Conservation (phyloP, 2,329 filamentous ascomycete species). For the Chaetomiaceae sp. region DNA sequence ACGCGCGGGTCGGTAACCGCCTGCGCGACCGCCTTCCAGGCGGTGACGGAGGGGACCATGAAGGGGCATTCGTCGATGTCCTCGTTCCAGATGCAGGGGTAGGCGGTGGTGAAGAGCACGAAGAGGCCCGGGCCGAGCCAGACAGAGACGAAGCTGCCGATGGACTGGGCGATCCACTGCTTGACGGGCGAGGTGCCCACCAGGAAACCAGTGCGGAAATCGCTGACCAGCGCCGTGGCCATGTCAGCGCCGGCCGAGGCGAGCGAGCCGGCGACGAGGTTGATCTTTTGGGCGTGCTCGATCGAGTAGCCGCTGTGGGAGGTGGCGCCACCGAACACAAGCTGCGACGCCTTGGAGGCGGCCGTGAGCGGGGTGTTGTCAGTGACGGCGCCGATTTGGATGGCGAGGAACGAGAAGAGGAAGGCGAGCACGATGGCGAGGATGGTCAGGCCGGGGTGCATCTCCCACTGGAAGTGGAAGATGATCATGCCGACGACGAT, state of each 20-base stretch:
- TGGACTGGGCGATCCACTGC: slow-evolving; percentile 62
- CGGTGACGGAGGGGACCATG: slow-evolving; percentile 57
- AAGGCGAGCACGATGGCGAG: slow-evolving; percentile 54
- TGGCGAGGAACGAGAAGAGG: slow-evolving; percentile 58
- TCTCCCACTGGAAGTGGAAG: slow-evolving; percentile 48
- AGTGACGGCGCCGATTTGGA: slow-evolving; percentile 56
- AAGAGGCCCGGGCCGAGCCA: slow-evolving; percentile 65
- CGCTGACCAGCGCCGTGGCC: slow-evolving; percentile 50
- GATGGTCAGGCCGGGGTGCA: slow-evolving; percentile 53
- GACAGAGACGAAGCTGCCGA: slow-evolving; percentile 60
- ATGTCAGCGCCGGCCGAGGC: slow-evolving; percentile 54
- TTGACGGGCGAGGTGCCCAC: slow-evolving; percentile 60
- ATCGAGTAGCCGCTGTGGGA: slow-evolving; percentile 47
- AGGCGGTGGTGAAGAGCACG: slow-evolving; percentile 62
- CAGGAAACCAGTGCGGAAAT: slow-evolving; percentile 66
- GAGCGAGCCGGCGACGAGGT: slow-evolving; percentile 59
- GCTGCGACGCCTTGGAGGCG: slow-evolving; percentile 64
- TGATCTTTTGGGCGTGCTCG: slow-evolving; percentile 56
- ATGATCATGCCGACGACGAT: slow-evolving; percentile 50
- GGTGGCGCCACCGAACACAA: slow-evolving; percentile 63
- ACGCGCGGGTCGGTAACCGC: slow-evolving; percentile 56
- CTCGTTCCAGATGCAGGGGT: slow-evolving; percentile 57
- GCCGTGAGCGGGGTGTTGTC: slow-evolving; percentile 63
- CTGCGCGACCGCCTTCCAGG: slow-evolving; percentile 62
- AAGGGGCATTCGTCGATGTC: slow-evolving; percentile 53